Evolutionary conservation across 805 yeast species (phyloP).

Genomic region (Myxozyma neotropica): DNA sequence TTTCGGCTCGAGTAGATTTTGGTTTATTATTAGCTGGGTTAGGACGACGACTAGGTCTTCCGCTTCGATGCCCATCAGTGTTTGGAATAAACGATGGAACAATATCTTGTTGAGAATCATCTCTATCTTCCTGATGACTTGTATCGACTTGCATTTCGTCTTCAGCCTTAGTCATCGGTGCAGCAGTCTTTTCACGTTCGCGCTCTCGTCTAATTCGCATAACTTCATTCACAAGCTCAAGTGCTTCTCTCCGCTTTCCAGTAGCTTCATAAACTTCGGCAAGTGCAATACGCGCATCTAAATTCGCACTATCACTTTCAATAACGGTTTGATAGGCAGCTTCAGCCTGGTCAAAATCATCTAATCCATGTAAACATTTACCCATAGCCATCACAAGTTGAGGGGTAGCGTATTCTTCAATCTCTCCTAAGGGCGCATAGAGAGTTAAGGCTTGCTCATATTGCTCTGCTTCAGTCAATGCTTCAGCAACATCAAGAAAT

Average conservation of each 20-base stretch:
- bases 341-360: constrained; percentile 66
- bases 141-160: too few relatives aligned
- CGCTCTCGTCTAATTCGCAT: constrained; percentile 31
- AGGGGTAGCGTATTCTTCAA: constrained; percentile 49
- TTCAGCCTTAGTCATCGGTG: background rate
- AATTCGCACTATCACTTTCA: constrained; percentile 49
- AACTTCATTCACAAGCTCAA: constrained; percentile 40
- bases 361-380: constrained; percentile 73
- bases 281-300: constrained; percentile 73
- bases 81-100: constrained; percentile 30
- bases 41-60: constrained; percentile 11
- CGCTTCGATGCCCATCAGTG: constrained; percentile 11
- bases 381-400: constrained; percentile 61
- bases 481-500: constrained; percentile 72
- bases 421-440: constrained; percentile 57
- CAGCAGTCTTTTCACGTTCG: constrained; percentile 21
- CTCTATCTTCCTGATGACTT: background rate
- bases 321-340: constrained; percentile 58
- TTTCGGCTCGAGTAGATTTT: constrained; percentile 16
- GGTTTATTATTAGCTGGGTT: background rate
- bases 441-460: constrained; percentile 76
- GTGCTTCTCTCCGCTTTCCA: constrained; percentile 41
- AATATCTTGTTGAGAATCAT: background rate
- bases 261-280: constrained; percentile 72
- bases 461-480: constrained; percentile 66